Evolutionary conservation across 345 rosid species (phyloP), one percentile per base, ranked within the genome.

Genomic region (Eucalyptus brandiana): DNA sequence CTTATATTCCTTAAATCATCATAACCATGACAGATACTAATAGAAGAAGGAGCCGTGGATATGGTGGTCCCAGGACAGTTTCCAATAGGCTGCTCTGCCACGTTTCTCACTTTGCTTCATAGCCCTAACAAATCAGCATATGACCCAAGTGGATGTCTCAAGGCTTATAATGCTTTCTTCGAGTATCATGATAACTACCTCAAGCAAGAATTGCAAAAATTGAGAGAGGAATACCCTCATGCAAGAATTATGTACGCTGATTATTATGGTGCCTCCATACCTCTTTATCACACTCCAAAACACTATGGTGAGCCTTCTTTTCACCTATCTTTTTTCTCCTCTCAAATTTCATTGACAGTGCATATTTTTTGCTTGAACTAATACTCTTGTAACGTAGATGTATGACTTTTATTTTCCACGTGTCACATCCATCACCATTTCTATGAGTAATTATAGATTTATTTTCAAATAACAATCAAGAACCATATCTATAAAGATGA

Each of bases 41-140:
- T 96, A 80, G 96, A 95, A 65, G 95, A 95, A 93, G 98, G 96
- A 4, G 97, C 97, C 1, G 92, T 91, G 56, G 93, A 94, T 28
- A 32, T 96, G 28, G 42, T 95, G 94, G 97, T 95, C 80, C 96
- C 97, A 8, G 97, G 97, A 37, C 94, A 93, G 87, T 87, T 95
- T 18, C 97, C 97, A 5, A 76, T 94, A 2, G 97, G 98, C 37
- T 96, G 97, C 92, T 92, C 93, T 0, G 93, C 97, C 0, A 91
- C 88, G 60, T 92, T 93, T 80, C 80, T 96, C 89, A 94, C 96
- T 30, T 72, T 93, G 88, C 94, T 93, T 72, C 87, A 6, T 17
- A 92, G 93, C 89, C 87, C 54, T 7, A 91, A 86, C 62, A 81
- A 90, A 89, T 40, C 88, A 15, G 94, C 94, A 14, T 95, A 94